Conservation (phyloP, 257 asterid genomes). For the Capsicum baccatum region DNA sequence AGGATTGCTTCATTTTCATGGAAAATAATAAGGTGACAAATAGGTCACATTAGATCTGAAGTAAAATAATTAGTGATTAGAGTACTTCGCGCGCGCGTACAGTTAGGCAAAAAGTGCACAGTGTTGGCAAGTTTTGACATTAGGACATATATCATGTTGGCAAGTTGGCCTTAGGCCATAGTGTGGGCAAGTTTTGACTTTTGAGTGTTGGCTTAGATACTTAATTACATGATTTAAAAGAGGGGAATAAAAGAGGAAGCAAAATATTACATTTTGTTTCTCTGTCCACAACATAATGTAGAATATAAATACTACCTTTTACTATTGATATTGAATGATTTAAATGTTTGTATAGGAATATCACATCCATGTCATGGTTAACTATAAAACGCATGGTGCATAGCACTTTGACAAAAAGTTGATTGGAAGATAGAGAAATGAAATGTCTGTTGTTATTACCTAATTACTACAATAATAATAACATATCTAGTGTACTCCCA, state of each 20-base stretch:
- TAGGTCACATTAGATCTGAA: not conserved
- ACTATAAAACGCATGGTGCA: not conserved
- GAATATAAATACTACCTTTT: not conserved
- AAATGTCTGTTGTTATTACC: not conserved
- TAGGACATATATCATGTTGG: not conserved
- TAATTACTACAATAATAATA: not conserved
- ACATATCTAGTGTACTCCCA: too few species aligned
- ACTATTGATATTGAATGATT: not conserved
- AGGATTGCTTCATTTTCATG: not conserved
- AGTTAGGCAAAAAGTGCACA: not conserved
- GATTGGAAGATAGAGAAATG: not conserved
- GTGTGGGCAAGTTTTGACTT: constrained; percentile 14
- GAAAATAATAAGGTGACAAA: not conserved
- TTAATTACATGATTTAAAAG: not conserved
- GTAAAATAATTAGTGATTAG: not conserved
- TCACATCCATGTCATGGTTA: constrained; percentile 7
- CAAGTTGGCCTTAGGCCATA: not conserved
- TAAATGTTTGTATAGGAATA: not conserved
- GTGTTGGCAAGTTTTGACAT: constrained; percentile 6
- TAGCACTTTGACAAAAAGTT: not conserved
- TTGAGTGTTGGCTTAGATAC: constrained; percentile 5
- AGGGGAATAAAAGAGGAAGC: not conserved
- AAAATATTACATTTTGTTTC: not conserved
- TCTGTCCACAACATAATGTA: not conserved
- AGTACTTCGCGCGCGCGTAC: not conserved